Conservation (phyloP, 2,329 filamentous ascomycete genomes). For the Botrytis tulipae region DNA sequence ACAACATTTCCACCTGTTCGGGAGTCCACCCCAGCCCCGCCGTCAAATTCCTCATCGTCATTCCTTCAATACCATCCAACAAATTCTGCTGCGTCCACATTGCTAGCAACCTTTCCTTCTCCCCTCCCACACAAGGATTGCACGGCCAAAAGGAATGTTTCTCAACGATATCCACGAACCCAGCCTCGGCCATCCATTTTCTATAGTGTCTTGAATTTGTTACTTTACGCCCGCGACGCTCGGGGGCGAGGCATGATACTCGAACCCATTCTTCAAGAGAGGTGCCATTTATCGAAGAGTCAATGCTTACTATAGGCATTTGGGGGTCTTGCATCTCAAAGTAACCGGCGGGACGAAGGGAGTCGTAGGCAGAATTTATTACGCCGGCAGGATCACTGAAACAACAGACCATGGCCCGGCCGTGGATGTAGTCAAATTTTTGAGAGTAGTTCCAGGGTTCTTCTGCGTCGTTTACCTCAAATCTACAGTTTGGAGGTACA, state of each 20-base stretch:
- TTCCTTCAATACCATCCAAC: constrained; percentile 27
- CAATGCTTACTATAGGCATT: constrained; percentile 8
- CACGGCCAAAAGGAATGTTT: constrained; percentile 50
- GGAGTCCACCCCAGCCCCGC: constrained; percentile 42
- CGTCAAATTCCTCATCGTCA: constrained; percentile 41
- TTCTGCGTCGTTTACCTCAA: constrained; percentile 52
- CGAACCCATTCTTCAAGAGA: constrained; percentile 18
- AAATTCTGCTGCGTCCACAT: constrained; percentile 31
- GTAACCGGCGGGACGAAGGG: constrained; percentile 20
- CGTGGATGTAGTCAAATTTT: constrained; percentile 52
- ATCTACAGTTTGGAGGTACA: constrained; percentile 50
- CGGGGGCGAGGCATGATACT: constrained; percentile 8
- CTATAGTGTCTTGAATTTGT: constrained; percentile 36
- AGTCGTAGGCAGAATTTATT: constrained; percentile 22
- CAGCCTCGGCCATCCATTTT: constrained; percentile 47
- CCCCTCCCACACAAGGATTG: constrained; percentile 52
- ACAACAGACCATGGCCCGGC: constrained; percentile 43
- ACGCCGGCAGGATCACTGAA: constrained; percentile 42
- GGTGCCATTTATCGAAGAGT: constrained; percentile 4
- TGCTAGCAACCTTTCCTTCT: constrained; percentile 52
- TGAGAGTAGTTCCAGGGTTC: constrained; percentile 47
- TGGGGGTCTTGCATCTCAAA: constrained; percentile 25
- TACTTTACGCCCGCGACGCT: constrained; percentile 9
- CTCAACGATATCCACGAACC: constrained; percentile 53
- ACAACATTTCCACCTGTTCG: constrained; percentile 42